Evolutionary conservation across 2,329 filamentous ascomycete genomes (phyloP).

Genomic region (Paracorniculantispora psalliotae): DNA sequence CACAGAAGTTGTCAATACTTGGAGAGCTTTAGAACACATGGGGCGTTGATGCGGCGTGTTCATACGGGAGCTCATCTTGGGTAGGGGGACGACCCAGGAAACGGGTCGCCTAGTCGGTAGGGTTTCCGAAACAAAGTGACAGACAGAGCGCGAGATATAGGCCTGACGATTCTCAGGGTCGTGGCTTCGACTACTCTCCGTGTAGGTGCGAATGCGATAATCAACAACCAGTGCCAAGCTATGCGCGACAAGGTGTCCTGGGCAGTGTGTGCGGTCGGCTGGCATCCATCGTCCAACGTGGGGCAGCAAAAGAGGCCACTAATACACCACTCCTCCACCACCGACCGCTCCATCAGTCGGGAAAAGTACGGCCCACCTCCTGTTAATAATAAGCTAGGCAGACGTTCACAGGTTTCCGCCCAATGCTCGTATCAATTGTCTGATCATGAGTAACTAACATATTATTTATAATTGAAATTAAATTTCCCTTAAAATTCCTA

Average conservation of each 20-base stretch:
- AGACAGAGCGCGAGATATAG: not conserved
- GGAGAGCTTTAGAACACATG: constrained; percentile 14
- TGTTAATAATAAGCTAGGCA: too few relatives aligned
- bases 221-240: constrained; percentile 10
- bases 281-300: constrained; percentile 7
- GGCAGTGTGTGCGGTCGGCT: constrained; percentile 3
- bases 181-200: not conserved
- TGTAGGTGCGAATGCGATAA: not conserved
- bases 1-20: constrained; percentile 10
- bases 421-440: too few relatives aligned
- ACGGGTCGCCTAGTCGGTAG: constrained; percentile 26
- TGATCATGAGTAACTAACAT: too few relatives aligned
- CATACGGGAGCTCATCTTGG: constrained; percentile 38
- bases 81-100: constrained; percentile 26
- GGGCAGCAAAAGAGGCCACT: constrained; percentile 12
- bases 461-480: too few relatives aligned
- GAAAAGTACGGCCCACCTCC: constrained; percentile 12
- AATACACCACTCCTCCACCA: not conserved
- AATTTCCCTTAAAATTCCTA: too few relatives aligned
- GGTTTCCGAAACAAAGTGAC: not conserved
- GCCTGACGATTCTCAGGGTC: not conserved
- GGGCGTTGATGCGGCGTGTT: constrained; percentile 11
- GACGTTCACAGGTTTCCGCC: too few relatives aligned
- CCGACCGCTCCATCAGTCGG: not conserved
- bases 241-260: constrained; percentile 7